Base-by-base conservation (phyloP, 1,139 yeast species). In the Candida anutae region DNA sequence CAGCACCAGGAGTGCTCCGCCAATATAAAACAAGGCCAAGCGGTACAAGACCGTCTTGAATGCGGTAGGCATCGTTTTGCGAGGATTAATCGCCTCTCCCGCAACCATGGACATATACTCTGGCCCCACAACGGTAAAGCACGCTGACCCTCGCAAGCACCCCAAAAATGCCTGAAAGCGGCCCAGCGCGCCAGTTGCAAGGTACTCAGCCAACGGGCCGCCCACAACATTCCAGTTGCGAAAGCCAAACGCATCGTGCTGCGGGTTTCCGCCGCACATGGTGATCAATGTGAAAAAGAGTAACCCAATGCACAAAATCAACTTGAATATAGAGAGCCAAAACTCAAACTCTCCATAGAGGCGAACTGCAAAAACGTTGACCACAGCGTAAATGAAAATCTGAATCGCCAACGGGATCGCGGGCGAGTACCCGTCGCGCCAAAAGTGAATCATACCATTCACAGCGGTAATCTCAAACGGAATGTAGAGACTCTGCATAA, bases 261-360 rank as follows among this genome's bases (percentile, higher is more conserved):
- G 41, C 4, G 87, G 87, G 48, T 82, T 82, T 13, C 93, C 94
- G 13, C 95, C 95, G 32, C 79, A 71, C 94, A 83, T 83, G 10
- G 87, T 76, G 35, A 83, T 48, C 37, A 83, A 74, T 0, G 90
- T 79, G 56, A 81, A 83, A 19, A 77, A 43, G 38, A 83, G 72
- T 25, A 84, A 63, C 0, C 93, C 94, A 25, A 78, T 51, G 29
- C 85, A 82, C 25, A 83, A 58, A 2, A 81, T 39, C 26, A 83
- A 74, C 51, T 84, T 84, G 28, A 82, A 79, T 28, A 83, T 61
- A 4, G 88, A 74, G 18, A 82, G 56, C 88, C 88, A 81, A 47
- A 82, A 83, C 52, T 83, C 94, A 27, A 72, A 54, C 48, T 83
- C 94, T 22, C 94, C 94, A 46, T 78, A 84, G 31, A 68, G 60